Evolutionary conservation across 1,284 basidiomycete species (phyloP), one percentile per base, ranked within the genome.

Genomic region (Pseudomicrostroma phylloplanum): DNA sequence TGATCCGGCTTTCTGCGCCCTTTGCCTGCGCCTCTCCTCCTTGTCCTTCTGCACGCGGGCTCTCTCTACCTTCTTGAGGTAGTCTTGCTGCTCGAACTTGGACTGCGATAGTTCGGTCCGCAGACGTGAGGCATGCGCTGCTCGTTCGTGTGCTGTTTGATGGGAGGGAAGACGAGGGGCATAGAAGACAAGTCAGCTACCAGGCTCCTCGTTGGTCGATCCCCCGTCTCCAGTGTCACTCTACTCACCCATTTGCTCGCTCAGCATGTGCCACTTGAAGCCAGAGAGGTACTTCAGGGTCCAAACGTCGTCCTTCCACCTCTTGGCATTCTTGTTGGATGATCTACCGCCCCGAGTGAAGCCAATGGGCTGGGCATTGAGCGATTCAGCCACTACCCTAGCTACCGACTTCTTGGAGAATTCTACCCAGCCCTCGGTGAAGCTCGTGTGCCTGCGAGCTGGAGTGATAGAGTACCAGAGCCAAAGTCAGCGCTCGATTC

Each of bases 181-280:
- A 36, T 36, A 9, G 30, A 36, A 3, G 9, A 3, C 9, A 36
- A 36, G 30, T 36, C 30, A 36, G 30, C 30, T 36, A 3, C 9
- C 30, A 4, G 4, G 4, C 30, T 36, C 30, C 9, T 36, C 30
- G 30, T 36, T 9, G 30, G 30, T 36, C 30, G 4, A 4, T 36
- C 30, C 30, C n/a, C 41, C 12, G 11, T 0, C 61, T 36, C 9
- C 4, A 9, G 30, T 36, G 91, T 80, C 78, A 93, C 30, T n/a
- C 30, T 36, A 36, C 30, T 36, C 30, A 36, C 30, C 93, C 91
- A 99, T 89, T 84, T 97, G 94, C 80, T 97, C 96, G 12, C 91
- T 93, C 65, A 99, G 83, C 93, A 96, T 96, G 80, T 89, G 88
- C 96, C 96, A 98, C 79, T 96, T 97, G 84, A 97, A 99, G 68